Base-by-base conservation (phyloP, 495 filamentous ascomycete species). In the Lindgomyces ingoldianus region DNA sequence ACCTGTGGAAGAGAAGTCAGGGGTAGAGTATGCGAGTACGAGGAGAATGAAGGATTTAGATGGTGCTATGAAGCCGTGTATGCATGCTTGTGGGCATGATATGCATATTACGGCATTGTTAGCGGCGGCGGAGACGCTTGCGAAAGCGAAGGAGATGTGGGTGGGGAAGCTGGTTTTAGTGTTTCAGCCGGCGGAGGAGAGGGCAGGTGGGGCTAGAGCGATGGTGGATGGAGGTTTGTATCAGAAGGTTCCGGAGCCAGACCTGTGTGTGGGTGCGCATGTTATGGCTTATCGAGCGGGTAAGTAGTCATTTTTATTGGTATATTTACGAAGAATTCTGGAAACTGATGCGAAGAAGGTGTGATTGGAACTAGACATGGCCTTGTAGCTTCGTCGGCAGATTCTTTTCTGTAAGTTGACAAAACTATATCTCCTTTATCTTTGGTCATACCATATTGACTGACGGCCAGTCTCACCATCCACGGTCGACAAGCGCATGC, bases 81-180 rank as follows among this genome's bases (percentile, higher is more conserved):
- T 87, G 85, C 86, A 88, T 70, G 84, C 87, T 29, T 88, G 85
- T 72, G 86, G 86, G 0, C 86, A 89, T 60, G 87, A 89, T 64
- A 81, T 84, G 64, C 85, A 89, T 68, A 77, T 86, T 11, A 73
- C 81, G 0, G 70, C 67, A 16, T 72, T 88, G 14, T 73, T 88
- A 44, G 84, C 78, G 1, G 77, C 79, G 1, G 79, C 84, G 0
- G 69, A 74, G 33, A 72, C 82, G 0, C 70, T 88, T 16, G 56
- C 72, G 24, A 49, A 64, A 6, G 76, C 79, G 1, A 74, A 73
- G 11, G 64, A 74, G 0, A 14, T 74, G 18, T 89, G 85, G 85
- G 67, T 47, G 11, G 85, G 86, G 0, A 88, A 84, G 0, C 50
- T 88, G 8, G 70, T 88, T 1, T 69, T 80, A 39, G 65, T 84